Evolutionary conservation across 1,284 basidiomycete genomes (phyloP).

Genomic region (Cutaneotrichosporon cavernicola): DNA sequence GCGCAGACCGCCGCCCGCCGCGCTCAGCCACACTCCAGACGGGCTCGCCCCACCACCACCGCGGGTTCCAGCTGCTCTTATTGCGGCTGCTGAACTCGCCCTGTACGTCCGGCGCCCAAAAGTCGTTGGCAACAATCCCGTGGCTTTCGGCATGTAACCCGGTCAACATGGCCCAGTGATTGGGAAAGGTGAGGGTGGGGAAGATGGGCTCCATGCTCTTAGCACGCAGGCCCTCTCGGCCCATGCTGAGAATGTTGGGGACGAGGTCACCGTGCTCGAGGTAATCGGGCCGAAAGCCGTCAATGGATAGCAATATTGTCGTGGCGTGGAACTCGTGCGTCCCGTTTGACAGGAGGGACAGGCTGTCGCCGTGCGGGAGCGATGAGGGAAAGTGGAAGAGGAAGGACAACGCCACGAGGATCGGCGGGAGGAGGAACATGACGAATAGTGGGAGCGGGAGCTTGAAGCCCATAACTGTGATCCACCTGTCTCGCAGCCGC

Average conservation of each 20-base stretch:
- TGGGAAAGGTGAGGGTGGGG: constrained; percentile 88
- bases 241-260: constrained; percentile 29
- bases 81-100: constrained; percentile 57
- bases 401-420: constrained; percentile 12
- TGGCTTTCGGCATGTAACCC: constrained; percentile 82
- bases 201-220: constrained; percentile 82
- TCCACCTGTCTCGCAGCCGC: not conserved
- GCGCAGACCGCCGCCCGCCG: constrained; percentile 71
- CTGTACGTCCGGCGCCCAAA: constrained; percentile 69
- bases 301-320: constrained; percentile 35
- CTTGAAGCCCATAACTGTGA: constrained; percentile 11
- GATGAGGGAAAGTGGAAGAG: constrained; percentile 3
- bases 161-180: constrained; percentile 85
- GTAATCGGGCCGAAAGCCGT: constrained; percentile 40
- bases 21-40: constrained; percentile 84
- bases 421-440: constrained; percentile 10
- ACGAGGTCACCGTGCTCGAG: constrained; percentile 20
- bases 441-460: constrained; percentile 17
- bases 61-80: constrained; percentile 63
- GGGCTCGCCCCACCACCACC: constrained; percentile 86
- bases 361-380: not conserved
- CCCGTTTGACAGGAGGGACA: constrained; percentile 24
- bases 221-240: constrained; percentile 64
- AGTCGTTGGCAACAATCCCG: constrained; percentile 88
- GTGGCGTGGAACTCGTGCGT: constrained; percentile 36